Base-by-base conservation (phyloP, 83 land plant genomes). In the Diphasiastrum complanatum region DNA sequence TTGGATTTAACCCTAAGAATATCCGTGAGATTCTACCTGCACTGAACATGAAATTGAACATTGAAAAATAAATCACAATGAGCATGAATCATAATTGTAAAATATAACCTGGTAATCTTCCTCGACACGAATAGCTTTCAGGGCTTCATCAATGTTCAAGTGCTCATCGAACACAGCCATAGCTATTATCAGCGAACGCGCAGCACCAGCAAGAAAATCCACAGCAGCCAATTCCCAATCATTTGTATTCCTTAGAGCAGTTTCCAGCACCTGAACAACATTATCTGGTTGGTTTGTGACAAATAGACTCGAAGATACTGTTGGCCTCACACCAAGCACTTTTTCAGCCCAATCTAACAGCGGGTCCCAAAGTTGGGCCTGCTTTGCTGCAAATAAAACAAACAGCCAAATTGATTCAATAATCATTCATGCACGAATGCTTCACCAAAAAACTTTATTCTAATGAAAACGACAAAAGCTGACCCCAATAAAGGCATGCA, bases 221-320 rank as follows among this genome's bases (percentile, higher is more conserved):
- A 92, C 68, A n/a, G 88, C 79, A 30, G 97, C 81, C 55, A 92
- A 65, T 37, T 87, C 91, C 83, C 83, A 92, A 61, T 92, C 77
- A 59, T 66, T 75, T 3, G 71, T 67, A 29, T 79, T 68, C 63
- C 71, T 75, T 38, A 92, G 67, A 51, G 71, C 55, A 26, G 61
- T 74, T 64, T 77, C 82, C 57, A 85, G 53, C 1, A 89, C 87
- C 26, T 78, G 67, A 18, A 77, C 60, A 14, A 87, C 82, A 36
- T 78, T 81, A 23, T 81, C 79, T n/a, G 81, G 83, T 59, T 92
- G 97, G 33, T 78, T 81, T 25, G 85, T 87, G 31, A 79, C 93
- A 73, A 92, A 87, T 46, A 87, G 70, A 70, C 87, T 85, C 5
- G 87, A 69, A 50, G 84, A 76, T 1, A 81, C 76, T 11, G 70